Percentiles rank a stretch among this genome's conserved stretches.
phyloP scores from a whole-genome alignment of 2,329 filamentous ascomycete genomes.

The Periconia macrospinosa region DNA sequence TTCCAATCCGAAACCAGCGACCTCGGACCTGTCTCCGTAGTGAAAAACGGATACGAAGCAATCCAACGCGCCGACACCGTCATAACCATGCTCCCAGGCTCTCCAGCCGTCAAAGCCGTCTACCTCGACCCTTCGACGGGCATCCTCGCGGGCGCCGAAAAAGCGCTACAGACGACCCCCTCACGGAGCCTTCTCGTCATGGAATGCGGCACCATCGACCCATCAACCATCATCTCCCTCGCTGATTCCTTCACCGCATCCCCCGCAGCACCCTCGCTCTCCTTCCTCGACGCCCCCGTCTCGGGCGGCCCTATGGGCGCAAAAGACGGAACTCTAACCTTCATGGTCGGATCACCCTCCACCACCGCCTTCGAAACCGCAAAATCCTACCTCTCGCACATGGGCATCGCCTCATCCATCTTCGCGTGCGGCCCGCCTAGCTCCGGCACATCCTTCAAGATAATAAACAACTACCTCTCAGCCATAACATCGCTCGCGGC shows the following conservation, averaged over 20 bases:
- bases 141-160: constrained; percentile 44
- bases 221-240: constrained; percentile 75
- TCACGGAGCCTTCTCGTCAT: constrained; percentile 74
- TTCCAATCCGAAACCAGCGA: constrained; percentile 43
- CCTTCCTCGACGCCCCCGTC: constrained; percentile 91
- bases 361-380: constrained; percentile 54
- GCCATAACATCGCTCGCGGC: constrained; percentile 84
- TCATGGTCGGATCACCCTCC: constrained; percentile 78
- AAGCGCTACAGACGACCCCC: constrained; percentile 31
- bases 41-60: constrained; percentile 44
- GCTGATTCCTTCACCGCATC: constrained; percentile 64
- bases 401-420: constrained; percentile 73
- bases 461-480: constrained; percentile 94
- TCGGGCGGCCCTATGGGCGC: constrained; percentile 93
- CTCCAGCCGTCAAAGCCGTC: constrained; percentile 40
- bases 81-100: constrained; percentile 47
- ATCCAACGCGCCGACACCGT: constrained; percentile 43
- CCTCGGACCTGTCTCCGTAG: constrained; percentile 39
- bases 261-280: constrained; percentile 58
- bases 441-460: constrained; percentile 81
- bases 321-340: constrained; percentile 80
- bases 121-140: constrained; percentile 47
- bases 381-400: constrained; percentile 69
- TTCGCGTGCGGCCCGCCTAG: constrained; percentile 83
- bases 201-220: constrained; percentile 97